Percentiles rank a stretch among this genome's conserved stretches.
These are phyloP conservation scores for Funneliformis mosseae DNA, from an alignment of 192 early-diverging fungal genomes.

Conservation along the genomic window DNA sequence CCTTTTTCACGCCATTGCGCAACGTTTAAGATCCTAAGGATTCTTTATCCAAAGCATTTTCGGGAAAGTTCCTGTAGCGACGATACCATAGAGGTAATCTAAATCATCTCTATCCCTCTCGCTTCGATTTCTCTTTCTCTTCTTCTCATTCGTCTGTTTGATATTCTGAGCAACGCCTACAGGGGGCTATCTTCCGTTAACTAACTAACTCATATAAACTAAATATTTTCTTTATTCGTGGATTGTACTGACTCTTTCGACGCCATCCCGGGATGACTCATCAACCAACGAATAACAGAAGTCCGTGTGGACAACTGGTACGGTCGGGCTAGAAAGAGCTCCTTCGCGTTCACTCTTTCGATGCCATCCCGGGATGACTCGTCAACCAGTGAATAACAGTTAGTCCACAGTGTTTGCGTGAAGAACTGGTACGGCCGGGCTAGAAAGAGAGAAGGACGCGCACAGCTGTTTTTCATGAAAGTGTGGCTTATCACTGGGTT, in stretches of 20 bases:
- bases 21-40: no score
- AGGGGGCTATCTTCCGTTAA: background rate
- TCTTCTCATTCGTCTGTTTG: no score
- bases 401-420: constrained; percentile 1
- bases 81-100: no score
- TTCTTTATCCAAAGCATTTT: no score
- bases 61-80: no score
- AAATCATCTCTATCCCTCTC: no score
- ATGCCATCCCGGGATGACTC: background rate
- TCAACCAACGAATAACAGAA: constrained; percentile 1
- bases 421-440: background rate
- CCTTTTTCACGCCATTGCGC: no score
- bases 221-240: constrained; percentile 17
- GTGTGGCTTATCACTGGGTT: no score
- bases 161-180: no score
- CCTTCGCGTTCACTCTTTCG: background rate
- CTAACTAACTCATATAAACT: constrained; percentile 14
- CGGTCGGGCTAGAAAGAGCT: constrained; percentile 1
- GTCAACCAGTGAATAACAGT: background rate
- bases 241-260: background rate
- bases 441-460: background rate
- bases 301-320: background rate
- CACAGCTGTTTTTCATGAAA: background rate
- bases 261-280: background rate
- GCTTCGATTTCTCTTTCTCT: no score